These are phyloP conservation scores for Auriculariales sp. DNA, from an alignment of 768 basidiomycete genomes.

Conservation along the genomic window DNA sequence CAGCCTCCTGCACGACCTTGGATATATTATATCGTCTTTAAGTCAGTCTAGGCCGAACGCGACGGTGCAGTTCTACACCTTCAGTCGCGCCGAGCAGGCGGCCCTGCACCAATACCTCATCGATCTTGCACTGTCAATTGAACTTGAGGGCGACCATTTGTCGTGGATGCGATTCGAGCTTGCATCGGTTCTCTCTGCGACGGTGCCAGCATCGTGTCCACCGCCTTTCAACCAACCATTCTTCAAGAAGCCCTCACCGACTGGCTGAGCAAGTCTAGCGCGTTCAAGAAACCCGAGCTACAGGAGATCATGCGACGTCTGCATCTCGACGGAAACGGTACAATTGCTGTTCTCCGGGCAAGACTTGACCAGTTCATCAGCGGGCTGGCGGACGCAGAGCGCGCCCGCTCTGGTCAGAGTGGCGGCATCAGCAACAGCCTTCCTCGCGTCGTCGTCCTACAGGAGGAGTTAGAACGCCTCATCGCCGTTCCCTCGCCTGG, in stretches of 20 bases:
- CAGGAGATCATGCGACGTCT: slow-evolving; percentile 26
- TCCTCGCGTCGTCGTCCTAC: slow-evolving; percentile 28
- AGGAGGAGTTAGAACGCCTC: slow-evolving; percentile 29
- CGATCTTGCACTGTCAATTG: slow-evolving; percentile 24
- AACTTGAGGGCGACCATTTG: slow-evolving; percentile 6
- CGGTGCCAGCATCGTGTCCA: slow-evolving; percentile 33
- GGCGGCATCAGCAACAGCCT: slow-evolving; percentile 27
- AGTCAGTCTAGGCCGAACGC: too few relatives aligned
- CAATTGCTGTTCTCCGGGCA: slow-evolving; percentile 21
- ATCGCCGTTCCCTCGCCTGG: slow-evolving; percentile 33
- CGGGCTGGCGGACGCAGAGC: slow-evolving; percentile 19
- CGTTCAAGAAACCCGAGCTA: slow-evolving; percentile 21
- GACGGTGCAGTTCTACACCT: slow-evolving; percentile 36
- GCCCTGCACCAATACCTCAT: slow-evolving; percentile 29
- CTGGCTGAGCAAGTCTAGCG: slow-evolving; percentile 23
- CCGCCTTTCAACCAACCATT: slow-evolving; percentile 32
- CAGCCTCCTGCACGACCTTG: neutral
- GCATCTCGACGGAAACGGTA: slow-evolving; percentile 22
- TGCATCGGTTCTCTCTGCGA: slow-evolving; percentile 37
- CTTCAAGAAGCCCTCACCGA: slow-evolving; percentile 29
- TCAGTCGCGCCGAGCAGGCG: slow-evolving; percentile 25
- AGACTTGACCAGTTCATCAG: slow-evolving; percentile 23
- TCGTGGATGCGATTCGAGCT: slow-evolving; percentile 16
- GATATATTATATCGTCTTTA: slow-evolving; percentile 19
- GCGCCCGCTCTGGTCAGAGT: neutral